A percentile compares a stretch with the other conserved stretches of the same genome.
Conservation (phyloP, 1,284 basidiomycete species). For the Phenoliferia sp. region DNA sequence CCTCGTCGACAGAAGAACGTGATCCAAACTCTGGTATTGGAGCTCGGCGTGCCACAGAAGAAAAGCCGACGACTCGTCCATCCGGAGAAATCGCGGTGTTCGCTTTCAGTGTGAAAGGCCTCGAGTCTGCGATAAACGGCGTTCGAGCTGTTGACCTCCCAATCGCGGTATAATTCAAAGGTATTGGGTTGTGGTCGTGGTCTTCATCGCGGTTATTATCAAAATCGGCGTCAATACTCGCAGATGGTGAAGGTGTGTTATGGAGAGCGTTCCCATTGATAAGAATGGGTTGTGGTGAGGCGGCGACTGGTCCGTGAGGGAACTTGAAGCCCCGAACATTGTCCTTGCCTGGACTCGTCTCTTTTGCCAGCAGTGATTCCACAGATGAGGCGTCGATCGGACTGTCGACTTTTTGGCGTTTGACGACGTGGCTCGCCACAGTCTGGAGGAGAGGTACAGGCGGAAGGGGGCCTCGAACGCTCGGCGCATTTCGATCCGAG, state of each 20-base stretch:
- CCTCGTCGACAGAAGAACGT: too few relatives aligned
- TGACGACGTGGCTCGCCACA: not conserved
- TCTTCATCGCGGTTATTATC: too few relatives aligned
- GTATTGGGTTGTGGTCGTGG: too few relatives aligned
- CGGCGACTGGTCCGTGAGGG: not conserved
- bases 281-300: not conserved
- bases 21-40: not conserved
- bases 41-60: not conserved
- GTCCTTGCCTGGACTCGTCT: not conserved
- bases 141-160: not conserved
- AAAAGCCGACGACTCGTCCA: slow-evolving; percentile 10
- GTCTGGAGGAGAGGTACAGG: slow-evolving; percentile 13
- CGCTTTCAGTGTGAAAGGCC: slow-evolving; percentile 4
- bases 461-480: slow-evolving; percentile 12
- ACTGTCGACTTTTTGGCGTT: slow-evolving; percentile 6
- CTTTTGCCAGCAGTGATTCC: not conserved
- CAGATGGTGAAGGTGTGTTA: not conserved
- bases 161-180: not conserved
- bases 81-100: not conserved
- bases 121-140: not conserved
- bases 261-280: not conserved
- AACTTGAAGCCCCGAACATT: not conserved
- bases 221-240: not conserved
- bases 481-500: not conserved
- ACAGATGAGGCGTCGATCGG: not conserved